Conservation (phyloP, 2,329 filamentous ascomycete genomes). For the Venturia aucupariae region DNA sequence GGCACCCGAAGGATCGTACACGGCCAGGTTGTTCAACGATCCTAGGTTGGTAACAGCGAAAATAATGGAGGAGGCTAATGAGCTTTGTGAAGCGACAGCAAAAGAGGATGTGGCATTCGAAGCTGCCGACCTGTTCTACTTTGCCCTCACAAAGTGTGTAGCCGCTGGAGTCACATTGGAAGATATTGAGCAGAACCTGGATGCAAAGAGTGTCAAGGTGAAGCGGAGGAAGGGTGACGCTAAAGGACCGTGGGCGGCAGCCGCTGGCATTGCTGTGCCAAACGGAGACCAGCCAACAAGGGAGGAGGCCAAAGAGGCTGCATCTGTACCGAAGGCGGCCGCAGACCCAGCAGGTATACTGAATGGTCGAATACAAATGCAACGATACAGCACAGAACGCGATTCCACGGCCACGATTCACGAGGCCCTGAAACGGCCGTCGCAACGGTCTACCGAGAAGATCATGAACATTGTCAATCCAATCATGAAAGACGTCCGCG, state of each 20-base stretch:
- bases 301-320: slow-evolving; percentile 41
- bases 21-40: slow-evolving; percentile 84
- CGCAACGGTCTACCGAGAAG: slow-evolving; percentile 86
- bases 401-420: slow-evolving; percentile 57
- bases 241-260: slow-evolving; percentile 84
- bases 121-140: slow-evolving; percentile 91
- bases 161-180: slow-evolving; percentile 74
- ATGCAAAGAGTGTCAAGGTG: slow-evolving; percentile 91
- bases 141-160: slow-evolving; percentile 83
- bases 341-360: slow-evolving; percentile 39
- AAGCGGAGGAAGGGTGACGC: slow-evolving; percentile 89
- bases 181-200: slow-evolving; percentile 85
- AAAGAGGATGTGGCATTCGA: slow-evolving; percentile 86
- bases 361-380: slow-evolving; percentile 67
- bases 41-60: slow-evolving; percentile 83
- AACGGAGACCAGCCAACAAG: slow-evolving; percentile 23
- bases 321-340: slow-evolving; percentile 42
- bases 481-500: slow-evolving; percentile 80
- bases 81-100: slow-evolving; percentile 77
- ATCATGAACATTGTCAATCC: slow-evolving; percentile 87
- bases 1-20: slow-evolving; percentile 86
- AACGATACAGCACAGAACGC: slow-evolving; percentile 60
- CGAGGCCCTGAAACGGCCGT: slow-evolving; percentile 74
- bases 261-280: slow-evolving; percentile 35
- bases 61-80: slow-evolving; percentile 97